phyloP scores from a whole-genome alignment of 306 rosid species.

The Benincasa hispida region DNA sequence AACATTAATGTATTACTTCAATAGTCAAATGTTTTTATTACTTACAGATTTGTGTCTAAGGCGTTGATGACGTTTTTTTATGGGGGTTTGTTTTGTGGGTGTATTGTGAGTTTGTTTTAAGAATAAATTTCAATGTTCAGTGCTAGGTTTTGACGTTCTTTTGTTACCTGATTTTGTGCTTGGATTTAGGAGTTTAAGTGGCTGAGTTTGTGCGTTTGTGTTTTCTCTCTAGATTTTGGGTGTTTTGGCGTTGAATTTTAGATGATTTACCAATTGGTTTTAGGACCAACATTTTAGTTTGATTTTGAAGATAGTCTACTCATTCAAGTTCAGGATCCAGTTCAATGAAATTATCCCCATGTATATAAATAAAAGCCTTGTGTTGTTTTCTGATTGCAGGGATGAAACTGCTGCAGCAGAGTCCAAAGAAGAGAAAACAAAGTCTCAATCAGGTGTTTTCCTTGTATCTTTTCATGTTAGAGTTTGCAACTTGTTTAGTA shows the following conservation, averaged over 20 bases:
- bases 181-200: neutral
- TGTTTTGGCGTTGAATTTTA: neutral
- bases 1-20: neutral
- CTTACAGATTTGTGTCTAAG: neutral
- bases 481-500: neutral
- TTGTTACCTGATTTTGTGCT: neutral
- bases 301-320: neutral
- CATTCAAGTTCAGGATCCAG: neutral
- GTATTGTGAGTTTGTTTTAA: neutral
- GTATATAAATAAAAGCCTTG: neutral
- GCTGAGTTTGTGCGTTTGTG: neutral
- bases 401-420: neutral
- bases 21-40: neutral
- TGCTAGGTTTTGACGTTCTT: neutral
- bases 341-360: neutral
- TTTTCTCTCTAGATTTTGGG: neutral
- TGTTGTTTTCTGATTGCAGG: constrained; percentile 1
- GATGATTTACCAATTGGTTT: neutral
- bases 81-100: neutral
- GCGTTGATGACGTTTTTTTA: neutral
- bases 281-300: neutral
- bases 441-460: neutral
- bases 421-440: neutral
- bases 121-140: neutral
- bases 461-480: neutral